Conservation (phyloP, 495 filamentous ascomycete species). For the Chaetomidium leptoderma region DNA sequence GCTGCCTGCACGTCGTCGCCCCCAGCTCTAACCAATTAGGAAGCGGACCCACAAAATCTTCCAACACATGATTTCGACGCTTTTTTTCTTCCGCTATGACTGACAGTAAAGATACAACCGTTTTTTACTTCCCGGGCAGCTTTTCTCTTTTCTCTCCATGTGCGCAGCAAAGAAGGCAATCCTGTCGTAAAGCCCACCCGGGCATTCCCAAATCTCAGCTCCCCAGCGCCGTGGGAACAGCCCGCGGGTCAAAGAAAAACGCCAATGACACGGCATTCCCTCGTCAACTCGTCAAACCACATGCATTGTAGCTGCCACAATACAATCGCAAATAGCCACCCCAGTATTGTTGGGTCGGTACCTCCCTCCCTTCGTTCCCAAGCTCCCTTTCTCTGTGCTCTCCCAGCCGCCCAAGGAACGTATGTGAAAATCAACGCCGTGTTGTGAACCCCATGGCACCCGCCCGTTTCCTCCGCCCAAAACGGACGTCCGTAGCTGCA, state of each 20-base stretch:
- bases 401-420: neutral
- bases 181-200: neutral
- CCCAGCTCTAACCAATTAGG: too few relatives aligned
- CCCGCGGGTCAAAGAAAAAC: neutral
- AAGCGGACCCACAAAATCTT: neutral
- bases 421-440: neutral
- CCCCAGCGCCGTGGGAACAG: neutral
- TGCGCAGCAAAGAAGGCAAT: neutral
- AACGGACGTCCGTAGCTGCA: neutral
- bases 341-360: neutral
- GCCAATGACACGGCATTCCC: neutral
- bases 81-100: neutral
- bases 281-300: conserved; percentile 2
- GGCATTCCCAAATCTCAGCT: neutral
- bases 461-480: neutral
- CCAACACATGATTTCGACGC: neutral
- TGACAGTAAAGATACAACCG: neutral
- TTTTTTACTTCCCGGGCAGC: neutral
- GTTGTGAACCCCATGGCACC: neutral
- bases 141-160: neutral
- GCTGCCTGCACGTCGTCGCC: too few relatives aligned
- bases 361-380: neutral
- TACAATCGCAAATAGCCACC: neutral
- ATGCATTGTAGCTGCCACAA: neutral
- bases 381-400: neutral